A percentile compares a stretch with the other conserved stretches of the same genome.
phyloP scores from a whole-genome alignment of 108 stramenopile species.

The Aurantiochytrium sp. region DNA sequence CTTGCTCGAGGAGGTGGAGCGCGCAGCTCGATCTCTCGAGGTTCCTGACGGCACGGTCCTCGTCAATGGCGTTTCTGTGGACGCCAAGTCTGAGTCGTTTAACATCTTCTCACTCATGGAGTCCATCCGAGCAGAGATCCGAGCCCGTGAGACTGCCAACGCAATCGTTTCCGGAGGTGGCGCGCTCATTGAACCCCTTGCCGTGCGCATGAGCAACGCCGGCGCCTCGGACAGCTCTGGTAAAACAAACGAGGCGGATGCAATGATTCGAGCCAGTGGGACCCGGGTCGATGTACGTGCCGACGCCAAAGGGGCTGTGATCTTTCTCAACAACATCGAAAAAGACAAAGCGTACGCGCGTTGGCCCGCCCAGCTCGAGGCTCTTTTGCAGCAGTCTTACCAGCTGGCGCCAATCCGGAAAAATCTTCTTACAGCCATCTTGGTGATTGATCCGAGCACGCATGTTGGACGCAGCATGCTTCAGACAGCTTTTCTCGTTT shows the following conservation, averaged over 20 bases:
- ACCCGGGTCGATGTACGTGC: constrained; percentile 21
- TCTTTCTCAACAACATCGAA: constrained; percentile 55
- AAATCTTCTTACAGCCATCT: constrained; percentile 43
- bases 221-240: background rate
- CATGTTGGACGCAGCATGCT: constrained; percentile 12
- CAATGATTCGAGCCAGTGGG: background rate
- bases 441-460: constrained; percentile 31
- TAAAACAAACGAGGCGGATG: background rate
- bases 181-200: background rate
- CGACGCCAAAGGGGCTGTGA: constrained; percentile 20
- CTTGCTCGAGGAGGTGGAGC: background rate
- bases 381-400: constrained; percentile 36
- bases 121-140: constrained; percentile 25
- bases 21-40: background rate
- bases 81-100: constrained; percentile 24
- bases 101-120: constrained; percentile 40
- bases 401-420: constrained; percentile 31
- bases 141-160: background rate
- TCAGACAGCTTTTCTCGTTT: background rate
- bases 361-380: constrained; percentile 26
- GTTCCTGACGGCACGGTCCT: constrained; percentile 20
- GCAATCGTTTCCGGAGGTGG: background rate
- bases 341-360: constrained; percentile 28
- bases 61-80: constrained; percentile 35
- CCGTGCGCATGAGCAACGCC: background rate